A percentile compares a stretch with the other conserved stretches of the same genome.
phyloP scores from a whole-genome alignment of 495 filamentous ascomycete species.

The Xylaria cubensis region DNA sequence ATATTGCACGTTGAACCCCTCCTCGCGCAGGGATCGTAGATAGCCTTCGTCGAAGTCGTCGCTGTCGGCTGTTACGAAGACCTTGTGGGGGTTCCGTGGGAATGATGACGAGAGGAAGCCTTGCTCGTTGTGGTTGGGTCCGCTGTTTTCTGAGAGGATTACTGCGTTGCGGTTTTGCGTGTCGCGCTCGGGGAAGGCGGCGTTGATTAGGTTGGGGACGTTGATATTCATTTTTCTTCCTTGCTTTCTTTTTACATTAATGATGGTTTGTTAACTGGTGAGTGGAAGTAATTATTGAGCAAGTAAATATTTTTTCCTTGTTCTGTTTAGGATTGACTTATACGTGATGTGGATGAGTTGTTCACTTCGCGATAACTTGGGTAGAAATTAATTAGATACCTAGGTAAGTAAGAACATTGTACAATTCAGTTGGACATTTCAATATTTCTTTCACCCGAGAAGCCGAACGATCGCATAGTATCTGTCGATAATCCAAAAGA shows the following conservation, averaged over 20 bases:
- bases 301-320: not conserved
- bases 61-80: constrained; percentile 70
- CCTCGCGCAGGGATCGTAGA: constrained; percentile 65
- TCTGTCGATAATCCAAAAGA: not conserved
- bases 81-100: constrained; percentile 52
- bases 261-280: too few species aligned
- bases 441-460: not conserved
- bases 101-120: constrained; percentile 47
- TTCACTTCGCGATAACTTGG: not conserved
- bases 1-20: constrained; percentile 72
- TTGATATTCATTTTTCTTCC: constrained; percentile 39
- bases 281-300: not conserved
- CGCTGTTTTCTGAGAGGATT: constrained; percentile 42
- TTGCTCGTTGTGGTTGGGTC: constrained; percentile 43
- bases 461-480: not conserved
- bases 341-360: not conserved
- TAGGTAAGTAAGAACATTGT: not conserved
- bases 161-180: constrained; percentile 39
- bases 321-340: not conserved
- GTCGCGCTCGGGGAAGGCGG: constrained; percentile 39
- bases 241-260: too few species aligned
- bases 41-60: constrained; percentile 66
- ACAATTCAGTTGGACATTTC: not conserved
- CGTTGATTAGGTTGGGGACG: constrained; percentile 41
- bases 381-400: not conserved